Evolutionary conservation across 495 filamentous ascomycete genomes (phyloP), one percentile per base, ranked within the genome.

Genomic region (Daldinia decipiens): DNA sequence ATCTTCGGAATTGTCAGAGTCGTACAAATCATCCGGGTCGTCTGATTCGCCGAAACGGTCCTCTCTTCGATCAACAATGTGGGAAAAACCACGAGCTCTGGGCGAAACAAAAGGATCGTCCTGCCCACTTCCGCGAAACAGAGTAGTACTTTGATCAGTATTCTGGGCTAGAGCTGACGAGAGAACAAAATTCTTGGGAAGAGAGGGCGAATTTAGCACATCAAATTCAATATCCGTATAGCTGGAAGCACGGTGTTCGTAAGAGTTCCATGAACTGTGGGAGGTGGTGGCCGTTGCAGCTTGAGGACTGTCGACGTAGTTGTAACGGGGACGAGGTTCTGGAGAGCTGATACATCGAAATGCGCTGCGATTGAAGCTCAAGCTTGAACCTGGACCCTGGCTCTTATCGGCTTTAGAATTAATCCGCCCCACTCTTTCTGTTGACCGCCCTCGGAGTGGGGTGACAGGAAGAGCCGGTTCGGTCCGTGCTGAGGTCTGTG

Each of bases 1-100:
- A 21, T 66, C 39, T 9, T 65, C 45, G 3, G 68, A 70, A 9
- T 40, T 17, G 58, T 65, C 38, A 1, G 55, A 70, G n/a, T 51
- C 51, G 52, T 65, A n/a, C 2, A 29, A 61, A 40, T 56, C 61
- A 50, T 54, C 7, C 6, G 38, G 39, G 51, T 45, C 6, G n/a
- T 65, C 40, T 5, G 61, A 65, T 24, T 64, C 26, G 51, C 8
- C 17, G 15, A 47, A 67, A 17, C 57, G 39, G 36, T 62, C 36
- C 31, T 45, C 15, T 13, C 24, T 43, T 59, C 15, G 34, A 31
- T 59, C 24, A 19, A 29, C 19, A 45, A 29, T 38, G 36, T 34
- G 19, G 17, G 19, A 43, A 29, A 19, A 7, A 5, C 56, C 24
- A 29, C 36, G 56, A 29, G 13, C 31, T 40, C 26, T 27, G 0